Base-by-base conservation (phyloP, 768 basidiomycete genomes). In the Serendipita indica region DNA sequence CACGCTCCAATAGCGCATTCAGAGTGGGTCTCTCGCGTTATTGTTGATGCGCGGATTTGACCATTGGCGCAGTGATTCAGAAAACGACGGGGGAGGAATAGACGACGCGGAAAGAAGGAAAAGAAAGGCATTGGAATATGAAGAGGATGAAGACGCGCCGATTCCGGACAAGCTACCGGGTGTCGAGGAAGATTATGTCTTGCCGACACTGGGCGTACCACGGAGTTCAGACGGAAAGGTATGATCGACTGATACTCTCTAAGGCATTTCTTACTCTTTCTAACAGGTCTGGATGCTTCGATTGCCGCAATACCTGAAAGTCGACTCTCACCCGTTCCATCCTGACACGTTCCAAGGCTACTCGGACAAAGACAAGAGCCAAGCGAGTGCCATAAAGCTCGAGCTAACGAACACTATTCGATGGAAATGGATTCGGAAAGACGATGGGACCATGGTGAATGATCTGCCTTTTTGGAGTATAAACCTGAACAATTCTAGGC, bases 381-480 rank as follows among this genome's bases (percentile, higher is more conserved):
- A 83, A 52, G 65, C 72, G 14, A 80, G 75, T 13, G 69, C 80
- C 41, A 83, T 89, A 66, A 90, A 89, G 67, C 77, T 89, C 52
- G 84, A 87, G 64, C 88, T 96, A 5, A 89, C 91, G 73, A 96
- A 96, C 69, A 93, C 92, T 3, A 77, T 98, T 18, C 79, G 96
- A 35, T 99, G 96, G 96, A 81, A 84, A 64, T 99, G 96, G 96
- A 75, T 76, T 1, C 86, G 85, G 67, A 86, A 87, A 63, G 77
- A 77, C 59, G 72, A 75, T 37, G 88, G 84, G 3, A 72, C 80
- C 65, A 84, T 88, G 65, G 93, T 93, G 65, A 73, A 88, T 76
- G 7, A n/a, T 12, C 39, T 43, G 35, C 39, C 27, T 57, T 30
- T 10, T 37, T n/a, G 27, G 3, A 34, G 6, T 32, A 13, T 49